Evolutionary conservation across 768 basidiomycete species (phyloP).

Genomic region (Gloeophyllum trabeum): DNA sequence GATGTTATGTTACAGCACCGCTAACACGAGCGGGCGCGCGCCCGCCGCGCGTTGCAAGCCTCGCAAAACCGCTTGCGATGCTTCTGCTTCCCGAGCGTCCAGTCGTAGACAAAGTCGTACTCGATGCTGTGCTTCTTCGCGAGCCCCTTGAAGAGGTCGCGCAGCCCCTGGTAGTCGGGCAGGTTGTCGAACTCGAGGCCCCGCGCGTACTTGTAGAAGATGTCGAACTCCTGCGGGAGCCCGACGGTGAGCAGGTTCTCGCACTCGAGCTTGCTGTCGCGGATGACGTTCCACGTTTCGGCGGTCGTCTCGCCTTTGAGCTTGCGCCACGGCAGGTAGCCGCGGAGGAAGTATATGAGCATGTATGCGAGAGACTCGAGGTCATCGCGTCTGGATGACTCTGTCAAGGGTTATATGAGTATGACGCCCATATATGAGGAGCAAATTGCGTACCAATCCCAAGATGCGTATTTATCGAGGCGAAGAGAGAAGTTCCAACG

Average conservation of each 20-base stretch:
- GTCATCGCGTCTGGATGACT: conserved; percentile 70
- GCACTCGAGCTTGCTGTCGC: conserved; percentile 57
- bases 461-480: conserved; percentile 64
- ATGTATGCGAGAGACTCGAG: conserved; percentile 75
- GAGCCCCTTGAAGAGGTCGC: conserved; percentile 56
- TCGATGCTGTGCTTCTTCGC: conserved; percentile 41
- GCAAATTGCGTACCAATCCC: conserved; percentile 45
- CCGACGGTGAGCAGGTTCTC: conserved; percentile 62
- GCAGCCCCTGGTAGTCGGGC: conserved; percentile 79
- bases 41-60: background rate
- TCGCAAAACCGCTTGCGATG: background rate
- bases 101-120: conserved; percentile 32
- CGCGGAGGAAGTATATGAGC: conserved; percentile 73
- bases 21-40: background rate
- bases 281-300: conserved; percentile 69
- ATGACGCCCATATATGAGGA: background rate
- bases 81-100: conserved; percentile 11
- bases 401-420: conserved; percentile 20
- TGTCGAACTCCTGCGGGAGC: conserved; percentile 72
- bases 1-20: background rate
- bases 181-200: conserved; percentile 81
- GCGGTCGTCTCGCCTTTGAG: conserved; percentile 51
- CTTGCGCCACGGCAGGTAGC: conserved; percentile 71
- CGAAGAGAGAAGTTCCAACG: conserved; percentile 70
- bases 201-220: conserved; percentile 69